These are phyloP conservation scores for Hymenoscyphus infarciens DNA, from an alignment of 2,329 filamentous ascomycete genomes.

Conservation along the genomic window DNA sequence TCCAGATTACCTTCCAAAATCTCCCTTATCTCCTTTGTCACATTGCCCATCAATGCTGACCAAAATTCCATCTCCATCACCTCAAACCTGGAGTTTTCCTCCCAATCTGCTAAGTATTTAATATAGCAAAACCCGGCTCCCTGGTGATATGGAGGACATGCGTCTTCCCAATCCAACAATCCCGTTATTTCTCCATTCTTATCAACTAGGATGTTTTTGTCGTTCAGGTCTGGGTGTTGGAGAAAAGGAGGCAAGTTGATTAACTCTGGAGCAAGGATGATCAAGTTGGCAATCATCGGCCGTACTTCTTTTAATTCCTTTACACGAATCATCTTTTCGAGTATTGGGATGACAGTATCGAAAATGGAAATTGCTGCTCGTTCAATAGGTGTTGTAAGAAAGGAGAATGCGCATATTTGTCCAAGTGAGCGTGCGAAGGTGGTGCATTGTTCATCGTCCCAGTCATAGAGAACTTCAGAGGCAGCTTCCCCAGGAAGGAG, in stretches of 20 bases:
- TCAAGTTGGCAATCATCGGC: neutral
- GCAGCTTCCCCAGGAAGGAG: neutral
- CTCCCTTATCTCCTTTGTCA: neutral
- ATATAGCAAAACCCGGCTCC: neutral
- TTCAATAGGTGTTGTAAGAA: neutral
- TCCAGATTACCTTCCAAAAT: neutral
- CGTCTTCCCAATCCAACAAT: neutral
- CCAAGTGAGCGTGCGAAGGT: neutral
- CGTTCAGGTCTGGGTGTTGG: neutral
- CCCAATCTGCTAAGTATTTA: neutral
- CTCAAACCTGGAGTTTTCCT: neutral
- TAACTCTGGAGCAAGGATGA: neutral
- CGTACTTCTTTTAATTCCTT: neutral
- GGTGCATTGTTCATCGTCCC: neutral
- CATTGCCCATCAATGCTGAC: neutral
- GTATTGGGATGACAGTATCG: neutral
- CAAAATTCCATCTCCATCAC: neutral
- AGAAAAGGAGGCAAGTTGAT: neutral
- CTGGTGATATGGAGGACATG: neutral
- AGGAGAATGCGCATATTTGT: neutral
- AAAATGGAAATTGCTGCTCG: neutral
- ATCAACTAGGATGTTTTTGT: neutral
- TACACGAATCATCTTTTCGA: neutral
- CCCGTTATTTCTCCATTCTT: neutral
- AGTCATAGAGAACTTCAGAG: neutral